These are phyloP conservation scores for Mycena polygramma DNA, from an alignment of 768 basidiomycete genomes.

Conservation along the genomic window DNA sequence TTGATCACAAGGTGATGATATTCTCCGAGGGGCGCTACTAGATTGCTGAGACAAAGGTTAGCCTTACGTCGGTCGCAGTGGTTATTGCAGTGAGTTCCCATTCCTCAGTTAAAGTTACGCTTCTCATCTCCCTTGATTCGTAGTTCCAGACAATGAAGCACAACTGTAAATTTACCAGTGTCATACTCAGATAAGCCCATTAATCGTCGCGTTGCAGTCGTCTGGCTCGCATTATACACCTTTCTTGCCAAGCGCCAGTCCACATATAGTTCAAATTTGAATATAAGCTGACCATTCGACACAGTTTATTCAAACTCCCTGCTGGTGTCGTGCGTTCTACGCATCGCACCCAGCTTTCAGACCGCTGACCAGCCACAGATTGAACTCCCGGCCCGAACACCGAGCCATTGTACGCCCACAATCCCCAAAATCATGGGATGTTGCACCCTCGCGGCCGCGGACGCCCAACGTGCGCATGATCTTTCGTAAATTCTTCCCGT, in stretches of 20 bases:
- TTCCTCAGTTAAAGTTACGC: background rate
- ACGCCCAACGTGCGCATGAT: too few relatives aligned
- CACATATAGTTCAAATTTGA: background rate
- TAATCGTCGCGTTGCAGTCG: constrained; percentile 33
- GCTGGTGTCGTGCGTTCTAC: constrained; percentile 28
- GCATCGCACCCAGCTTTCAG: too few relatives aligned
- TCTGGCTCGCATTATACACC: constrained; percentile 49
- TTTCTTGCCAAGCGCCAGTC: constrained; percentile 48
- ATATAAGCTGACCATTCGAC: background rate
- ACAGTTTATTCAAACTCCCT: constrained; percentile 37
- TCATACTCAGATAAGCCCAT: background rate
- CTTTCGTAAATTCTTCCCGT: too few relatives aligned
- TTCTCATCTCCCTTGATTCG: background rate
- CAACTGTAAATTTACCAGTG: constrained; percentile 35
- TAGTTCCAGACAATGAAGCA: constrained; percentile 37
- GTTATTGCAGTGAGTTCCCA: constrained; percentile 27
- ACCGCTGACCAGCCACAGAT: too few relatives aligned
- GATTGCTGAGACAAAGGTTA: constrained; percentile 14
- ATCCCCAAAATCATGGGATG: too few relatives aligned
- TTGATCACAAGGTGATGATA: constrained; percentile 40
- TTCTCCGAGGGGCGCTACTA: constrained; percentile 18
- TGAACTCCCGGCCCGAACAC: too few relatives aligned
- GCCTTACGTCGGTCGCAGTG: constrained; percentile 28
- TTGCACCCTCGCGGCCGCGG: too few relatives aligned
- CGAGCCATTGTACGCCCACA: too few relatives aligned